Conservation (phyloP, 129 eudicot genomes). For the Ambrosia artemisiifolia region DNA sequence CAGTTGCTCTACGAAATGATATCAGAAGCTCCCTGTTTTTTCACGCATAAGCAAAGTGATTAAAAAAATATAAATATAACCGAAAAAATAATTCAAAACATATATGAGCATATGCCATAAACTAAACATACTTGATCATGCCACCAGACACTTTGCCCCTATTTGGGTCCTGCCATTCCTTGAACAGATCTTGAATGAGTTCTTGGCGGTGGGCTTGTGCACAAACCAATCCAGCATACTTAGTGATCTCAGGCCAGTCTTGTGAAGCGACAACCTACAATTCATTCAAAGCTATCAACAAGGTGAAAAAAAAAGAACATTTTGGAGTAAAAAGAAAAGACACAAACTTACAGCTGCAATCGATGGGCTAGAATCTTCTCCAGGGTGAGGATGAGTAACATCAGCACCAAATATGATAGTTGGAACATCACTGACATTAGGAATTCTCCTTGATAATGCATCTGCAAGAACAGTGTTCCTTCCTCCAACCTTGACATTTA, state of each 20-base stretch:
- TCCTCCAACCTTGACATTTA: conserved; percentile 96
- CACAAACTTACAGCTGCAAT: conserved; percentile 78
- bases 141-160: conserved; percentile 73
- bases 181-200: conserved; percentile 78
- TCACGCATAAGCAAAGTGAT: neutral
- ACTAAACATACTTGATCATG: conserved; percentile 68
- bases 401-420: conserved; percentile 99
- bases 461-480: conserved; percentile 92
- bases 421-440: conserved; percentile 77
- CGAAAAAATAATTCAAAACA: neutral
- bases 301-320: neutral
- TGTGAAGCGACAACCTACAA: conserved; percentile 89
- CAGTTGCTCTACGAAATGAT: conserved; percentile 78
- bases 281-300: neutral
- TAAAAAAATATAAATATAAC: neutral
- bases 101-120: neutral
- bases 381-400: conserved; percentile 98
- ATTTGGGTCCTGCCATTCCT: conserved; percentile 77
- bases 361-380: conserved; percentile 98
- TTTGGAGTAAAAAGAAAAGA: neutral
- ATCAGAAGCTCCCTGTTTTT: conserved; percentile 69
- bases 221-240: conserved; percentile 89
- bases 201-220: conserved; percentile 95
- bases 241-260: conserved; percentile 94
- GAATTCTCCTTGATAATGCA: conserved; percentile 80